Base-by-base conservation (phyloP, 1,284 basidiomycete species). In the Taiwanofungus camphoratus region DNA sequence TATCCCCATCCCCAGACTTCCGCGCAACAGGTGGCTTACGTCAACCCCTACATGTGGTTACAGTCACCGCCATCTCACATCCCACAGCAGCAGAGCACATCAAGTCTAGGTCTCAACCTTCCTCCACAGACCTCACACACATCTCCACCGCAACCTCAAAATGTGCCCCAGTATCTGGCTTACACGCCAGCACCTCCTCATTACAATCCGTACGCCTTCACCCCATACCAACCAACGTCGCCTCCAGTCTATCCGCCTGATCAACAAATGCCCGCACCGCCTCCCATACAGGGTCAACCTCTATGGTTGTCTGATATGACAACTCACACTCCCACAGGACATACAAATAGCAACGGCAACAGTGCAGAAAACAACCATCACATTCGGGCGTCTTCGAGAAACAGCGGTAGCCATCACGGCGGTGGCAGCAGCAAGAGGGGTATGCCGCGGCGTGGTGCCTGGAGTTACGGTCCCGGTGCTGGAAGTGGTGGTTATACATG, bases 401-500 rank as follows among this genome's bases (percentile, higher is more conserved):
- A 61, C 51, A 58, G 56, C 50, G 48, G 64, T 51, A 46, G 48
- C 42, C 49, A 42, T 45, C 22, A 49, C 29, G 48, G 62, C 45
- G 38, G 49, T 52, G 58, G 60, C 31, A 52, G 48, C 13, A 46
- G 47, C 5, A 68, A 65, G 42, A 58, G 64, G 11, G 60, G 64
- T 41, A 63, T 66, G n/a, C 69, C 72, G n/a, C 69, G 70, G 42
- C 70, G 77, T 31, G 65, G 69, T 31, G 64, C 77, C 5, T 86
- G 83, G 82, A 84, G 74, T 53, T 84, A 77, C 57, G 82, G 82
- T 4, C 77, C 84, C 48, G 80, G 82, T 6, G 59, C 75, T 27
- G 67, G 74, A 22, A 63, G 67, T 51, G 66, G 71, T 39, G 68
- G 73, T 34, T 63, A 58, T 46, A 59, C 55, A 48, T 54, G 48